Percentiles rank a stretch among this genome's conserved stretches.
Conservation (phyloP, 108 stramenopile genomes). For the Ochromonas danica region DNA sequence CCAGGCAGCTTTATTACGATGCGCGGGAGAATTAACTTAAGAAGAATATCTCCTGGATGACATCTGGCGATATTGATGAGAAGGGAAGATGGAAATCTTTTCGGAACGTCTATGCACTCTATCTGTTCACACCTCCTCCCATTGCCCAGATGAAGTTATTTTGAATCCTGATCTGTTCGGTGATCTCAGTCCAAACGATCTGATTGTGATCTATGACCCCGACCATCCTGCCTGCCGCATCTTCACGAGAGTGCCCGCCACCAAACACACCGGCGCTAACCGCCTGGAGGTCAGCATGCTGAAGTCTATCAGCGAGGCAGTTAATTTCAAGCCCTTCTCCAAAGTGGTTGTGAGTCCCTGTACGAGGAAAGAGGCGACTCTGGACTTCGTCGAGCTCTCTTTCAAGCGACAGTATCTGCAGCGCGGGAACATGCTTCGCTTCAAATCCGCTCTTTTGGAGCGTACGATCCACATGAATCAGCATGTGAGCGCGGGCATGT, state of each 20-base stretch:
- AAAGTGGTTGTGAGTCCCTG: background rate
- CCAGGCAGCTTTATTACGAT: too few relatives aligned
- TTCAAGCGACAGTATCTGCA: slow-evolving; percentile 46
- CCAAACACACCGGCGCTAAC: too few relatives aligned
- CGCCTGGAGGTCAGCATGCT: slow-evolving; percentile 33
- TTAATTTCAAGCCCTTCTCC: slow-evolving; percentile 19
- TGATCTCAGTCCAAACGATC: background rate
- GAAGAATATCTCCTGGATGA: too few relatives aligned
- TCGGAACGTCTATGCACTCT: too few relatives aligned
- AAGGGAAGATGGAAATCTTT: too few relatives aligned
- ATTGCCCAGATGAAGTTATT: slow-evolving; percentile 21
- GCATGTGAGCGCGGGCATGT: slow-evolving; percentile 4
- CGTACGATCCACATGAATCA: slow-evolving; percentile 31
- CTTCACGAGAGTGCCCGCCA: too few relatives aligned
- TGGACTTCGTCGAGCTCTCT: slow-evolving; percentile 56
- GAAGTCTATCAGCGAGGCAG: slow-evolving; percentile 20
- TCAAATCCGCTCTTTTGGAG: slow-evolving; percentile 23
- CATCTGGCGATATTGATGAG: too few relatives aligned
- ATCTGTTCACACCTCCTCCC: too few relatives aligned
- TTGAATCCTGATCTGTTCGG: slow-evolving; percentile 23
- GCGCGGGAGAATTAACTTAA: too few relatives aligned
- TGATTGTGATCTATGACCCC: slow-evolving; percentile 17
- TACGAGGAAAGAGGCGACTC: background rate
- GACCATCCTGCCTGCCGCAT: background rate
- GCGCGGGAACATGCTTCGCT: slow-evolving; percentile 40